phyloP scores from a whole-genome alignment of 208 protist species.

The Leishmania turanica region DNA sequence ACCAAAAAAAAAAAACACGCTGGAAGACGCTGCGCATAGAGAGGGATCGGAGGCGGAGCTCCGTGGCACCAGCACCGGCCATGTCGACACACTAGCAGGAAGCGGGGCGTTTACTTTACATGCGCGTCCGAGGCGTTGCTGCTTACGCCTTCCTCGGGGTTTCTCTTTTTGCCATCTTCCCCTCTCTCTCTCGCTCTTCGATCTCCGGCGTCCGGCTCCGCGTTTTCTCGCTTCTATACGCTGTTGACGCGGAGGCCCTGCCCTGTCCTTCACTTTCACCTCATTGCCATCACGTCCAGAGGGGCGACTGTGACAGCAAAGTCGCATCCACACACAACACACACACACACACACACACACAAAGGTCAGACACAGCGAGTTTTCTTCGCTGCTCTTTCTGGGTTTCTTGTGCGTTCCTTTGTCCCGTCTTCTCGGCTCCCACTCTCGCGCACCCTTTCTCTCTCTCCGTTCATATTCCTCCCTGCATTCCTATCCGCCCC shows the following conservation, averaged over 20 bases:
- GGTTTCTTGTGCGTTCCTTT: background rate
- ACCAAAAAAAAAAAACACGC: background rate
- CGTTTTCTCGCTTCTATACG: conserved; percentile 7
- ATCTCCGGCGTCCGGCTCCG: background rate
- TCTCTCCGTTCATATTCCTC: background rate
- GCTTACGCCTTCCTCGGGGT: background rate
- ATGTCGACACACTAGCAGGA: background rate
- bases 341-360: background rate
- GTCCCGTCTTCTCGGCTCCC: background rate
- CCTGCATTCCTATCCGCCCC: background rate
- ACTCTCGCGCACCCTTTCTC: background rate
- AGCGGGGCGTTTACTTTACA: background rate
- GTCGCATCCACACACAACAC: background rate
- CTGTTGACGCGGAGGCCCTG: background rate
- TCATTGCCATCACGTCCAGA: background rate
- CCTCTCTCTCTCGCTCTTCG: background rate
- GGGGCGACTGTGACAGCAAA: background rate
- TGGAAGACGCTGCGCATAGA: background rate
- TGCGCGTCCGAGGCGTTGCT: background rate
- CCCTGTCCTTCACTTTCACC: background rate
- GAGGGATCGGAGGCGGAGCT: background rate
- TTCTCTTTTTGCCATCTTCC: background rate
- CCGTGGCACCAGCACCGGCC: background rate
- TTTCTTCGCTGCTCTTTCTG: background rate
- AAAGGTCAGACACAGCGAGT: background rate